Evolutionary conservation across 164 flowering plant species (phyloP), one percentile per base, ranked within the genome.

Genomic region (Echeveria elegans): DNA sequence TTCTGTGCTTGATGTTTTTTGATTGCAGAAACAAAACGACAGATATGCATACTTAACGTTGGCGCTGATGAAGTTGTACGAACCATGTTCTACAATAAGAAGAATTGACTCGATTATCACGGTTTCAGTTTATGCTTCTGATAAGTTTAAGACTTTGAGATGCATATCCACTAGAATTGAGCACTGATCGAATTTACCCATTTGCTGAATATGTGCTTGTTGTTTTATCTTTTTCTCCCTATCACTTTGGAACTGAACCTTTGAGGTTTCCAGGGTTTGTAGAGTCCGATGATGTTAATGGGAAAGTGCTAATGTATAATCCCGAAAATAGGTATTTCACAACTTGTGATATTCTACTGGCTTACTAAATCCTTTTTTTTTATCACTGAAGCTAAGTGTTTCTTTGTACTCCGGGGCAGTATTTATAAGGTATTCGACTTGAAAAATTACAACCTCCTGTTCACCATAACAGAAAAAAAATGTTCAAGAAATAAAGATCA

Each of bases 41-140:
- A 92, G 75, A 94, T 91, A 79, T 94, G 99, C 76, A 91, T 88
- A 69, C 72, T 94, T 75, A 94, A 94, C 79, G 86, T 91, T 69
- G 85, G 86, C 72, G 86, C 86, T 26, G 97, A 91, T 74, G 99
- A 94, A 81, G 99, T 91, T 9, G 91, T 94, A 63, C 73, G 99
- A 64, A 94, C 96, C 80, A 80, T 94, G 78, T 94, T 94, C 66
- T 94, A 89, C 73, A 91, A 94, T 68, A 94, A 94, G 75, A 94
- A 91, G 75, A 94, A 94, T 69, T n/a, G 97, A 94, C 70, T 94
- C 97, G 12, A 89, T 91, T 60, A 94, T 94, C 76, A 94, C 99
- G 30, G 97, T 94, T 77, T 94, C 98, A 50, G 98, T 94, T 60
- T 94, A 94, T 85, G 98, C 97, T 64, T 94, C 98, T 37, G 98